These are phyloP conservation scores for Pseudozyma tsukubaensis DNA, from an alignment of 1,284 basidiomycete genomes.

Conservation along the genomic window DNA sequence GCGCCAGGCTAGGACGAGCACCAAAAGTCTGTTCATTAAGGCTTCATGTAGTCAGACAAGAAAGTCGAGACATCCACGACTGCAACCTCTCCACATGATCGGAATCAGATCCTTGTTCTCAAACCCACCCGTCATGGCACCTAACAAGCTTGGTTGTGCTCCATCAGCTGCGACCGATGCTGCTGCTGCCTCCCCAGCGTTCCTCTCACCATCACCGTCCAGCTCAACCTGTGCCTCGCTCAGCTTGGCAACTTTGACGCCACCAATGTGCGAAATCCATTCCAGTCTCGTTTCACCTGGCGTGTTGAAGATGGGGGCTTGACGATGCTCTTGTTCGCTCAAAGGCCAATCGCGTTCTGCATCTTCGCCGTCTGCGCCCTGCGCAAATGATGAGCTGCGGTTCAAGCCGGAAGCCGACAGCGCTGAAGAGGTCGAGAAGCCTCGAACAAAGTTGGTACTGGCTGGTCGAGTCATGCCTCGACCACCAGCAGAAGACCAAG, in stretches of 20 bases:
- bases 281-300: constrained; percentile 57
- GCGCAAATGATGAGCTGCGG: constrained; percentile 22
- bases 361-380: constrained; percentile 4
- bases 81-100: constrained; percentile 54
- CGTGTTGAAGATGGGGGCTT: constrained; percentile 53
- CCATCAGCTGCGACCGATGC: background rate
- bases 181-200: too few relatives aligned
- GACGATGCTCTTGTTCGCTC: constrained; percentile 37
- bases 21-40: background rate
- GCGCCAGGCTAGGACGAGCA: too few relatives aligned
- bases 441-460: constrained; percentile 38
- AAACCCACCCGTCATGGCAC: constrained; percentile 35
- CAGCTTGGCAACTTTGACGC: constrained; percentile 54
- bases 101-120: constrained; percentile 49
- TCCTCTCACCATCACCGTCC: constrained; percentile 1
- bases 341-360: constrained; percentile 47
- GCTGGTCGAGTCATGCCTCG: constrained; percentile 20
- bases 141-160: constrained; percentile 25
- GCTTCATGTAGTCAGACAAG: constrained; percentile 17
- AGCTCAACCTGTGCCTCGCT: constrained; percentile 35
- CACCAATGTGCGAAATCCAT: constrained; percentile 66
- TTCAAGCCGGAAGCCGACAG: constrained; percentile 38
- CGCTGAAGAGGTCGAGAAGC: constrained; percentile 37
- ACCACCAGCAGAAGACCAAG: constrained; percentile 17
- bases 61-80: constrained; percentile 49